phyloP scores from a whole-genome alignment of 306 rosid genomes.

The Pueraria montana region DNA sequence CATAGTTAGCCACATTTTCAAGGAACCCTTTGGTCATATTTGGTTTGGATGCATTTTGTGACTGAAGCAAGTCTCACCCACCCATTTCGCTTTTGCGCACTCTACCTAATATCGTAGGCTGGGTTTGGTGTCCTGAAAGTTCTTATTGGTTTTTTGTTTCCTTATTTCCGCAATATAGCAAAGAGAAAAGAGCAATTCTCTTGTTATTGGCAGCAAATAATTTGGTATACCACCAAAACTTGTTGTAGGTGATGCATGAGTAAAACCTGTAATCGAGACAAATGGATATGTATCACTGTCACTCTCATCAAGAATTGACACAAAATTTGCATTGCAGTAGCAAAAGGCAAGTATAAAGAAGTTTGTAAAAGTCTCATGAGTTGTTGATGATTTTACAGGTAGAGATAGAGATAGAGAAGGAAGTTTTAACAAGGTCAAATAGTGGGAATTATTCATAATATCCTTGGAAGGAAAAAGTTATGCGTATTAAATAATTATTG shows the following conservation, averaged over 20 bases:
- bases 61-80: slow-evolving; percentile 62
- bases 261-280: slow-evolving; percentile 38
- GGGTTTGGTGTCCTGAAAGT: slow-evolving; percentile 33
- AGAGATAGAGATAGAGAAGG: neutral
- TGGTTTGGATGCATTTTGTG: slow-evolving; percentile 41
- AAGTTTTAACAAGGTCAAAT: slow-evolving; percentile 41
- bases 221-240: slow-evolving; percentile 40
- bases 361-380: neutral
- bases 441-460: neutral
- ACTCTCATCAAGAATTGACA: slow-evolving; percentile 43
- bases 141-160: slow-evolving; percentile 23
- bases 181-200: neutral
- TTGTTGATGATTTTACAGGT: neutral
- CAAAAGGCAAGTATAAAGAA: neutral
- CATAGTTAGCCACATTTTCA: slow-evolving; percentile 51
- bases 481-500: slow-evolving; percentile 8
- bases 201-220: slow-evolving; percentile 43
- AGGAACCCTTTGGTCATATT: slow-evolving; percentile 49
- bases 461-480: slow-evolving; percentile 13
- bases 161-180: slow-evolving; percentile 21
- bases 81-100: slow-evolving; percentile 34
- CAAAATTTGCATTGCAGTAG: slow-evolving; percentile 26
- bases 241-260: slow-evolving; percentile 49
- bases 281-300: slow-evolving; percentile 35
- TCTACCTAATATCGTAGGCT: slow-evolving; percentile 49